These are phyloP conservation scores for Epichloe gansuensis DNA, from an alignment of 2,329 filamentous ascomycete species.

Conservation along the genomic window DNA sequence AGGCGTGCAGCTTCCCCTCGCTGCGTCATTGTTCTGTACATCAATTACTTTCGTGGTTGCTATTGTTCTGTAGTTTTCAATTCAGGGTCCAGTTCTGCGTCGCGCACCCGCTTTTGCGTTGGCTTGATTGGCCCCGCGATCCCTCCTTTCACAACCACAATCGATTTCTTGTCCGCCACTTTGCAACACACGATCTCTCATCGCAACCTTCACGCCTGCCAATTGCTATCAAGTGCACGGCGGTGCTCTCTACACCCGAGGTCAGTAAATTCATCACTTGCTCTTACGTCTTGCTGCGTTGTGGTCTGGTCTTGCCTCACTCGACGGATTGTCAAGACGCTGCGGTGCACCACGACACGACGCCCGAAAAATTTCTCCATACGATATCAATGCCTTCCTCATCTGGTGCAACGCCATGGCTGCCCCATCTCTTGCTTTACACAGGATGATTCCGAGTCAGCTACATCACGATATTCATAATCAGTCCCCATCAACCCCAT, in stretches of 20 bases:
- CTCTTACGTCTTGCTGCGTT: background rate
- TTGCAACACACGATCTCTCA: background rate
- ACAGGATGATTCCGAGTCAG: background rate
- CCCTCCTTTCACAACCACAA: constrained; percentile 6
- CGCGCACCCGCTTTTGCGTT: background rate
- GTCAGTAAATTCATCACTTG: background rate
- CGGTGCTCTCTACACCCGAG: background rate
- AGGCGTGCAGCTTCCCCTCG: background rate
- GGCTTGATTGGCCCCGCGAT: constrained; percentile 5
- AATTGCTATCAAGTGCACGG: background rate
- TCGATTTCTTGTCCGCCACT: constrained; percentile 5
- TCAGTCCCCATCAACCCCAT: background rate
- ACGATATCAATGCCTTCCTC: background rate
- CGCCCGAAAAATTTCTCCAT: background rate
- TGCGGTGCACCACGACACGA: background rate
- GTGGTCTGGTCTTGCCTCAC: background rate
- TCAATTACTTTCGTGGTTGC: background rate
- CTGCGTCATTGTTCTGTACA: background rate
- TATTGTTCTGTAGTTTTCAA: constrained; percentile 1
- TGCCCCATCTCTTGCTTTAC: background rate
- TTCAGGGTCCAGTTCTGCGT: background rate
- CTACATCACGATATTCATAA: background rate
- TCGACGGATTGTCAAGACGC: background rate
- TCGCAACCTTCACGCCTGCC: background rate
- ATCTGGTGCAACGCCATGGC: background rate